Percentiles rank a stretch among this genome's conserved stretches.
Conservation (phyloP, 2,329 filamentous ascomycete species). For the Clonostachys chloroleuca region DNA sequence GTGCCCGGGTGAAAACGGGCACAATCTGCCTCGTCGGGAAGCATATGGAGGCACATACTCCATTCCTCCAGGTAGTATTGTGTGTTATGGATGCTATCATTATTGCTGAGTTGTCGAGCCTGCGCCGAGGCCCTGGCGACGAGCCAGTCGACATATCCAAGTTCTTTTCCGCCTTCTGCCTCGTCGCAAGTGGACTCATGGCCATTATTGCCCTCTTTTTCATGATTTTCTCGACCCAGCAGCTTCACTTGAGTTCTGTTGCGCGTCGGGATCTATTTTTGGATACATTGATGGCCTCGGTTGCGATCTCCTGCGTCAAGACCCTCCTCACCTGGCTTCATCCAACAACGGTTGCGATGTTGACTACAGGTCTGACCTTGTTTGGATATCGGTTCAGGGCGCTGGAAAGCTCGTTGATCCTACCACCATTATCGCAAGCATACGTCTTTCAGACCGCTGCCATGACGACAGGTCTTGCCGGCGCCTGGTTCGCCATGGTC, state of each 20-base stretch:
- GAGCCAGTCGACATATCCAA: slow-evolving; percentile 10
- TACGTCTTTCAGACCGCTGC: background rate
- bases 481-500: background rate
- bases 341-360: slow-evolving; percentile 16
- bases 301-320: slow-evolving; percentile 15
- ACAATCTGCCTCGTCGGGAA: slow-evolving; percentile 8
- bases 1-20: slow-evolving; percentile 8
- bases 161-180: slow-evolving; percentile 3
- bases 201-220: slow-evolving; percentile 12
- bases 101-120: slow-evolving; percentile 14
- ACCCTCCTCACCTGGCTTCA: slow-evolving; percentile 17
- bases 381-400: slow-evolving; percentile 5
- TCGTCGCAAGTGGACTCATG: slow-evolving; percentile 4
- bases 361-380: slow-evolving; percentile 12
- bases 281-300: slow-evolving; percentile 16
- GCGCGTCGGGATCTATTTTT: slow-evolving; percentile 18
- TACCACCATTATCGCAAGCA: slow-evolving; percentile 1
- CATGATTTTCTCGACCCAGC: slow-evolving; percentile 9
- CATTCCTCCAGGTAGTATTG: slow-evolving; percentile 11
- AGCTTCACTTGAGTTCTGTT: slow-evolving; percentile 10
- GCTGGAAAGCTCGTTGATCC: background rate
- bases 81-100: slow-evolving; percentile 21
- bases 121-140: slow-evolving; percentile 11
- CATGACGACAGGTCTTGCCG: background rate
- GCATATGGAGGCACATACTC: slow-evolving; percentile 3